Evolutionary conservation across 129 eudicot species (phyloP).

Genomic region (Ambrosia trifida): DNA sequence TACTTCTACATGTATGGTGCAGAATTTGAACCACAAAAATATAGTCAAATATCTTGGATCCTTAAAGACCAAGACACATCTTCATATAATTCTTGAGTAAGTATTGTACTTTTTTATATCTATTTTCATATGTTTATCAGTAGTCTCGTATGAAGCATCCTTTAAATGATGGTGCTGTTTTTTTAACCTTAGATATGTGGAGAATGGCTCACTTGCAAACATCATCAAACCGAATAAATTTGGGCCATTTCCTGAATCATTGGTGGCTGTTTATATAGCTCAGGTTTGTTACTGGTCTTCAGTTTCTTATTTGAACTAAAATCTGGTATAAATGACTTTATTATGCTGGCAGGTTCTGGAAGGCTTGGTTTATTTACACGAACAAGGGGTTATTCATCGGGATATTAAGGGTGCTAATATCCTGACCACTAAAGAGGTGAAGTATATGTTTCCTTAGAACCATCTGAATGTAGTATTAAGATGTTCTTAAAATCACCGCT

Average conservation of each 20-base stretch:
- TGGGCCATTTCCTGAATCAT: constrained; percentile 96
- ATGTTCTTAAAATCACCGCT: background rate
- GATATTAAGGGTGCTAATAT: constrained; percentile 99
- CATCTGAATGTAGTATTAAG: background rate
- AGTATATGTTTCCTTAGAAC: background rate
- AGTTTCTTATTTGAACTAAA: background rate
- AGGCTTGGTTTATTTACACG: constrained; percentile 96
- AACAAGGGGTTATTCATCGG: constrained; percentile 98
- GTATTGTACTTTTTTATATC: constrained; percentile 31
- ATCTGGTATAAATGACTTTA: constrained; percentile 16
- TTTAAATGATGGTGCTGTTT: constrained; percentile 16
- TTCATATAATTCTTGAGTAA: constrained; percentile 97
- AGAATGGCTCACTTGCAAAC: constrained; percentile 97
- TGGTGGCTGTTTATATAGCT: constrained; percentile 90
- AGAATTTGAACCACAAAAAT: constrained; percentile 95
- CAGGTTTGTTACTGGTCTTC: constrained; percentile 61
- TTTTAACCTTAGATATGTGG: constrained; percentile 70
- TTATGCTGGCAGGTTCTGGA: constrained; percentile 66
- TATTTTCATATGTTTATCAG: constrained; percentile 6
- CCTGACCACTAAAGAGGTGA: constrained; percentile 93
- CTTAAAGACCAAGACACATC: constrained; percentile 85
- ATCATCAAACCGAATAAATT: constrained; percentile 91
- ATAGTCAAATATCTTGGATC: constrained; percentile 98
- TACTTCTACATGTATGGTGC: constrained; percentile 24
- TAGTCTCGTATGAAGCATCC: constrained; percentile 11